Evolutionary conservation across 345 rosid genomes (phyloP), one percentile per base, ranked within the genome.

Genomic region (Streptanthus diversifolius): DNA sequence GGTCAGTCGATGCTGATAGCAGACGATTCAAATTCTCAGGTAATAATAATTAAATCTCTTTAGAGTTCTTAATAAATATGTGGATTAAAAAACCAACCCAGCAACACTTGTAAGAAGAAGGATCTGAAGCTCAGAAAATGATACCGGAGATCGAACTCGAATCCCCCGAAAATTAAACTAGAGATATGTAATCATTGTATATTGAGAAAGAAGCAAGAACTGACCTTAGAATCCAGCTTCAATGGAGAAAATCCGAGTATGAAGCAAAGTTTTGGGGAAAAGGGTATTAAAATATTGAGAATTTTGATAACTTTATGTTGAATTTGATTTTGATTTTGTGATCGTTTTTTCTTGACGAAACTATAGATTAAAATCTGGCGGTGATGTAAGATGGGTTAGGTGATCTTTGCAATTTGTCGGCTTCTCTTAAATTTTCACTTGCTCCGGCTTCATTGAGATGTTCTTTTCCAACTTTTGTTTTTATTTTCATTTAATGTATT

Each of bases 191-290:
- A 53, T 24, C 7, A 17, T 25, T 27, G 5, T 27, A 29, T 40
- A 54, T 35, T 58, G 37, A 60, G 61, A 48, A 3, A 63, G 66
- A 59, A 62, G 43, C 22, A 64, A 71, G 47, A 65, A 48, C 80
- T 70, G 61, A 77, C 80, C 80, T 70, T 65, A 63, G 60, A 52
- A 44, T 52, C 64, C 45, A 76, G 74, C 66, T 62, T 69, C 64
- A 21, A 56, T 70, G 70, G 79, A 76, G 70, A 40, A 19, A 47
- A 24, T 41, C 43, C 6, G 37, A 40, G 13, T 35, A 19, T 12
- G 64, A 56, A 45, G 18, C 43, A 70, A 22, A 49, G 55, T 6
- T 45, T 53, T 6, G 18, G 29, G 9, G 8, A 67, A 53, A 49
- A 3, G 2, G 30, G 17, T 1, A 17, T 14, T n/a, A 52, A 39